Percentiles rank a stretch among this genome's conserved stretches.
These are phyloP conservation scores for Apiospora saccharicola DNA, from an alignment of 2,329 filamentous ascomycete genomes.

Conservation along the genomic window DNA sequence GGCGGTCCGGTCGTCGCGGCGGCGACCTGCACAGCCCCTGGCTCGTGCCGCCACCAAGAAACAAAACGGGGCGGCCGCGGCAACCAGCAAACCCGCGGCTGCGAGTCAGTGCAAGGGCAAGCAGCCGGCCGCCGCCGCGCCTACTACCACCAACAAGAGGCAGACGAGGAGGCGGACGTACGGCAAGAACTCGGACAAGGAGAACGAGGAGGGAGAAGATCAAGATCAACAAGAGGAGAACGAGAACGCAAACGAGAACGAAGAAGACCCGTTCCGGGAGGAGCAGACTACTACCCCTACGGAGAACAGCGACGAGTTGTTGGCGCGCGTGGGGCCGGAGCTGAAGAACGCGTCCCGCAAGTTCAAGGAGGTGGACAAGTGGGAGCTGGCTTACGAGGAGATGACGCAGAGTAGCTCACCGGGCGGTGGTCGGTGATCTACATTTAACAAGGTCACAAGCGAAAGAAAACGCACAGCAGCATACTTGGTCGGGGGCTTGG, in stretches of 20 bases:
- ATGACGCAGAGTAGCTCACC: constrained; percentile 64
- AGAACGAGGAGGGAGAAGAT: constrained; percentile 53
- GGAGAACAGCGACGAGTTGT: constrained; percentile 46
- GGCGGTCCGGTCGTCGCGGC: constrained; percentile 47
- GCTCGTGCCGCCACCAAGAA: constrained; percentile 39
- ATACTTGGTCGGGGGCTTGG: background rate
- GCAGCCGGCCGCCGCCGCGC: constrained; percentile 26
- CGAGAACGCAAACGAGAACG: constrained; percentile 47
- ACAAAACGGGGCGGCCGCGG: constrained; percentile 30
- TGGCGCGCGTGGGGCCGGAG: constrained; percentile 56
- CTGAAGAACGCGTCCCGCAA: constrained; percentile 66
- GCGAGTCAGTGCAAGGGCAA: constrained; percentile 31
- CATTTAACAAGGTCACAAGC: background rate
- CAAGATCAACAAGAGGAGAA: constrained; percentile 42
- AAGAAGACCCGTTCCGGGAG: constrained; percentile 23
- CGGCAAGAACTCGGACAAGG: constrained; percentile 63
- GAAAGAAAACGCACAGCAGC: background rate
- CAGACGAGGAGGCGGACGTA: constrained; percentile 54
- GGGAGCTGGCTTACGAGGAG: constrained; percentile 73
- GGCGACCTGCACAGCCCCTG: constrained; percentile 43
- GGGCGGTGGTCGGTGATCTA: constrained; percentile 53
- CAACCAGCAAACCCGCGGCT: background rate
- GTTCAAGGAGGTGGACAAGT: constrained; percentile 74
- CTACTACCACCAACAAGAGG: background rate
- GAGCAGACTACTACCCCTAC: constrained; percentile 37